Base-by-base conservation (phyloP, 2,329 filamentous ascomycete species). In the Rhynchosporium graminicola region DNA sequence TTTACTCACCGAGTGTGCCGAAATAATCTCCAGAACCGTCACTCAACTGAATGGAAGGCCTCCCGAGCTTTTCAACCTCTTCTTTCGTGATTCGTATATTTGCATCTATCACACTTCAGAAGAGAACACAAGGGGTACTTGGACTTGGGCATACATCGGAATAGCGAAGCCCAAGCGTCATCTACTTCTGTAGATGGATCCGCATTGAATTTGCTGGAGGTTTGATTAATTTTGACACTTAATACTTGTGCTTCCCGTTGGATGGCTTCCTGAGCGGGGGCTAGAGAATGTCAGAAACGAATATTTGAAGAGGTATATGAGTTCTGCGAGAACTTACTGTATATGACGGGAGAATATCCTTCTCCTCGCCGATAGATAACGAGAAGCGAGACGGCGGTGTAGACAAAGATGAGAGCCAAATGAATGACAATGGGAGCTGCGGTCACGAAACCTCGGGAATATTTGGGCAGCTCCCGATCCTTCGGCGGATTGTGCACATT, bases 11-110 rank as follows among this genome's bases (percentile, higher is more conserved):
- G 20, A 57, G 54, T 9, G 54, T 57, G 1, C 54, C 54, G 15
- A 57, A 57, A 36, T 31, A 57, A 26, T 57, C 54, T 31, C 54
- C 54, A 13, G 54, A 45, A 8, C 54, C 40, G 13, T 57, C 54
- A 36, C 28, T 20, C 20, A 46, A 33, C 26, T 31, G 12, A 8
- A 57, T 13, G 3, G 54, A 57, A 6, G 54, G 29, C 3, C 54
- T n/a, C 10, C 54, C 54, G 4, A 43, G 40, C 9, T 15, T 38
- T 9, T n/a, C 28, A 31, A 57, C n/a, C 26, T 57, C 54, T 10
- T 45, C 40, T 8, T 45, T 57, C 5, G 40, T 57, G 15, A 57
- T 31, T n/a, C 54, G 12, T 6, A 57, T 57, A 46, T 52, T 52
- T 6, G 50, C 50, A 26, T 52, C 50, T 52, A n/a, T n/a, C 42